Base-by-base conservation (phyloP, 495 filamentous ascomycete species). In the Melanomma pulvis-pyrius region DNA sequence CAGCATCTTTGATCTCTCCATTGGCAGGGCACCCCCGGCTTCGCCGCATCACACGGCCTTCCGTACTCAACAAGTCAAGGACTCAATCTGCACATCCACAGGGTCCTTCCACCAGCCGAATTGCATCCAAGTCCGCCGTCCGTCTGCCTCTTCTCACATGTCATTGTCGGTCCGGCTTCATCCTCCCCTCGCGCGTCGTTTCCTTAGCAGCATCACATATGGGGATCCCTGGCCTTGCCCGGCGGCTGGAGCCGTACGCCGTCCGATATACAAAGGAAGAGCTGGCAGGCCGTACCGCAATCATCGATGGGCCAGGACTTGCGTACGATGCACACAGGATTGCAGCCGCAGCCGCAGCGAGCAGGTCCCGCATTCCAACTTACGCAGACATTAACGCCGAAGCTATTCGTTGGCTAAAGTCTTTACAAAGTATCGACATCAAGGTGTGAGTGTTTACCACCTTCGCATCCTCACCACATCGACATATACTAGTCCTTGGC, bases 231-330 rank as follows among this genome's bases (percentile, higher is more conserved):
- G 61, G 67, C 13, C 56, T 72, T 15, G 26, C 41, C 26, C 21
- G 15, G 4, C 19, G 24, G 21, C 59, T 72, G 1, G 51, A 72
- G 49, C 70, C 66, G 9, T 72, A 69, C 41, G 66, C 65, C 26
- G 28, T 17, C 12, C 39, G 19, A 39, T 69, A 46, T 48, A 69
- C 36, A 1, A 13, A 28, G 4, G 50, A 52, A 44, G 41, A 65
- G 26, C 46, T 67, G 26, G 22, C 30, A 22, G 55, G 61, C 9
- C 36, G 50, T 13, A 39, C 26, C 7, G 62, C 57, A 13, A 41
- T 62, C 44, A 50, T 72, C n/a, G 70, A 72, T 34, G 70, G 70
- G 4, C 70, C 70, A 12, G 55, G 50, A n/a, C 70, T 72, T 17
- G 70, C 70, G 17, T 69, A 66, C 39, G 55, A 66, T 58, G 59